Conservation (phyloP, 2,329 filamentous ascomycete genomes). For the Penicillium sp. region DNA sequence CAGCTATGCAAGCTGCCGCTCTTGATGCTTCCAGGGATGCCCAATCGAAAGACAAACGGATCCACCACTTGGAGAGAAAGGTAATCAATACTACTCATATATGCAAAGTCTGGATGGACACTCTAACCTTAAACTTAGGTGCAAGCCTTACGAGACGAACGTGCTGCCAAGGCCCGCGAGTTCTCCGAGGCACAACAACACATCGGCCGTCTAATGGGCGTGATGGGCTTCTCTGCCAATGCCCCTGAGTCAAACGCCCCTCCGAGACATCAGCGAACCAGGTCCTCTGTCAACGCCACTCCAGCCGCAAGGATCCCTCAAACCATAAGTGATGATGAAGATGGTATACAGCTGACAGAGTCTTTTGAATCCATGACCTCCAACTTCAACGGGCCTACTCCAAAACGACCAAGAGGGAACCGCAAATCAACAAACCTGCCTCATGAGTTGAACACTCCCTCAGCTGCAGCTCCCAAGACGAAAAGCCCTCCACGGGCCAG, state of each 20-base stretch:
- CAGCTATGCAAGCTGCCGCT: constrained; percentile 26
- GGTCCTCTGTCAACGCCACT: constrained; percentile 14
- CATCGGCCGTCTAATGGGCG: constrained; percentile 39
- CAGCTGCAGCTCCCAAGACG: constrained; percentile 4
- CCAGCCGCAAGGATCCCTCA: constrained; percentile 13
- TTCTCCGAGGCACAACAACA: constrained; percentile 43
- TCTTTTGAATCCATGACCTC: constrained; percentile 26
- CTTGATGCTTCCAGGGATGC: constrained; percentile 28
- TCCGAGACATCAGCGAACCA: constrained; percentile 20
- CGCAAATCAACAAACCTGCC: constrained; percentile 15
- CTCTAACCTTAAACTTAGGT: constrained; percentile 24
- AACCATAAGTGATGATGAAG: constrained; percentile 20
- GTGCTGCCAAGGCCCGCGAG: constrained; percentile 39
- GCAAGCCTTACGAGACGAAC: constrained; percentile 37
- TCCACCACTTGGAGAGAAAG: constrained; percentile 37
- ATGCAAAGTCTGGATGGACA: neutral
- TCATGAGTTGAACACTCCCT: neutral
- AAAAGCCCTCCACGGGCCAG: constrained; percentile 7
- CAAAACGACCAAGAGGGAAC: constrained; percentile 31
- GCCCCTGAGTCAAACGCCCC: constrained; percentile 14
- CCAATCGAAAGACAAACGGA: constrained; percentile 33
- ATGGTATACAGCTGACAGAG: constrained; percentile 20
- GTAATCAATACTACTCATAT: constrained; percentile 11
- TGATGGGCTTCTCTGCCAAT: constrained; percentile 38
- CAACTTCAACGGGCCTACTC: constrained; percentile 21